Evolutionary conservation across 2,329 filamentous ascomycete species (phyloP).

Genomic region (Hypoxylon sp.): DNA sequence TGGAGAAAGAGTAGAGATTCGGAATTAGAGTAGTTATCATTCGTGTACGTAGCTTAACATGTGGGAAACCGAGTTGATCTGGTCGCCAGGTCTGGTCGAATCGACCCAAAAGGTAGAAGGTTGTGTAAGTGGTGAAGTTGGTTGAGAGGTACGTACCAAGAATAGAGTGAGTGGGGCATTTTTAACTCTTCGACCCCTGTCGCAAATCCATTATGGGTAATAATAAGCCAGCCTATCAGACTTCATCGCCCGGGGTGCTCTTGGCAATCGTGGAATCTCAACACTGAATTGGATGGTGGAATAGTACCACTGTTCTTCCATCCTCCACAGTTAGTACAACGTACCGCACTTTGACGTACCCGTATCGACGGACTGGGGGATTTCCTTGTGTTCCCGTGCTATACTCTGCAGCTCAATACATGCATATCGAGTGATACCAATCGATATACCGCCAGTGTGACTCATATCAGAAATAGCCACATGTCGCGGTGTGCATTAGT

Average conservation of each 20-base stretch:
- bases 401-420: constrained; percentile 35
- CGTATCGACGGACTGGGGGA: constrained; percentile 22
- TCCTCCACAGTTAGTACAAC: constrained; percentile 35
- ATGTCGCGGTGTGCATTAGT: constrained; percentile 48
- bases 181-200: constrained; percentile 14
- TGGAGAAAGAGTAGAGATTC: constrained; percentile 47
- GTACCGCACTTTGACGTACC: constrained; percentile 29
- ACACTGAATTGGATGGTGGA: constrained; percentile 40
- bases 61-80: constrained; percentile 44
- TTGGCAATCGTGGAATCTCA: constrained; percentile 40
- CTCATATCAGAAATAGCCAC: constrained; percentile 50
- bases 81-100: constrained; percentile 33
- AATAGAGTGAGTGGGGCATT: constrained; percentile 25
- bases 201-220: constrained; percentile 28
- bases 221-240: constrained; percentile 43
- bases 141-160: constrained; percentile 44
- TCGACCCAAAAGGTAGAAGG: constrained; percentile 33
- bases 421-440: constrained; percentile 27
- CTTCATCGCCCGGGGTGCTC: constrained; percentile 40
- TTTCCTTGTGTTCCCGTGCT: constrained; percentile 13
- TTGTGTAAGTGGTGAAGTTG: constrained; percentile 34
- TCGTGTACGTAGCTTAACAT: constrained; percentile 39
- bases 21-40: constrained; percentile 38
- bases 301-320: constrained; percentile 20
- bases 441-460: constrained; percentile 46